Evolutionary conservation across 768 basidiomycete genomes (phyloP).

Genomic region (Lactarius quietus): DNA sequence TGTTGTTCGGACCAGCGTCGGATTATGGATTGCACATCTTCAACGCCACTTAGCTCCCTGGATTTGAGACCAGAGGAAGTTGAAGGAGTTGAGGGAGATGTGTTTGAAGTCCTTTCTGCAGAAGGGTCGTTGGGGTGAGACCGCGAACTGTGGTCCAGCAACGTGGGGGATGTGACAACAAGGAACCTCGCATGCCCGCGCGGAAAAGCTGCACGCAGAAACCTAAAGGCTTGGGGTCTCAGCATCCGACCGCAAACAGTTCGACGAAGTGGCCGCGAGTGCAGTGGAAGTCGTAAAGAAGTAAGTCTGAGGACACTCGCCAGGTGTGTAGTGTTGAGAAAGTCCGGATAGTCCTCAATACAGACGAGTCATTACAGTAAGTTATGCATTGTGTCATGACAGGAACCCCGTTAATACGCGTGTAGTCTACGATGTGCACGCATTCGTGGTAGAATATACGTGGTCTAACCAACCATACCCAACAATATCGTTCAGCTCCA

Average conservation of each 20-base stretch:
- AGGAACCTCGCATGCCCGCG: constrained; percentile 4
- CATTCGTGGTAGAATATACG: neutral
- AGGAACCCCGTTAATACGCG: constrained; percentile 6
- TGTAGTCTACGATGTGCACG: constrained; percentile 13
- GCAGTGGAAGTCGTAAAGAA: neutral
- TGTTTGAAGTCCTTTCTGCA: neutral
- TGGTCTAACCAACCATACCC: constrained; percentile 5
- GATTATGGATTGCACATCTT: constrained; percentile 21
- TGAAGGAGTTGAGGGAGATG: constrained; percentile 1
- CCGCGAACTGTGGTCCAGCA: constrained; percentile 7
- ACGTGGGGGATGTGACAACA: neutral
- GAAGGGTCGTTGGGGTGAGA: neutral
- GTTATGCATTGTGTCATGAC: neutral
- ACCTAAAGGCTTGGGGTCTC: constrained; percentile 8
- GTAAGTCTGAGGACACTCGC: neutral
- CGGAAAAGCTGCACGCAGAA: constrained; percentile 1
- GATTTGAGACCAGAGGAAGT: neutral
- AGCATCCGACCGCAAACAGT: constrained; percentile 13
- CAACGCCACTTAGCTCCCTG: neutral
- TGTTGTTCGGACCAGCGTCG: constrained; percentile 45
- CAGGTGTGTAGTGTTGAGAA: constrained; percentile 2
- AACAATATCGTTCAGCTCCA: constrained; percentile 57
- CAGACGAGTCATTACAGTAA: neutral
- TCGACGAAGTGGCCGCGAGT: neutral
- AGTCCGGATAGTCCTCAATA: neutral